Evolutionary conservation across 2,329 filamentous ascomycete genomes (phyloP), one percentile per base, ranked within the genome.

Genomic region (Colletotrichum melonis): DNA sequence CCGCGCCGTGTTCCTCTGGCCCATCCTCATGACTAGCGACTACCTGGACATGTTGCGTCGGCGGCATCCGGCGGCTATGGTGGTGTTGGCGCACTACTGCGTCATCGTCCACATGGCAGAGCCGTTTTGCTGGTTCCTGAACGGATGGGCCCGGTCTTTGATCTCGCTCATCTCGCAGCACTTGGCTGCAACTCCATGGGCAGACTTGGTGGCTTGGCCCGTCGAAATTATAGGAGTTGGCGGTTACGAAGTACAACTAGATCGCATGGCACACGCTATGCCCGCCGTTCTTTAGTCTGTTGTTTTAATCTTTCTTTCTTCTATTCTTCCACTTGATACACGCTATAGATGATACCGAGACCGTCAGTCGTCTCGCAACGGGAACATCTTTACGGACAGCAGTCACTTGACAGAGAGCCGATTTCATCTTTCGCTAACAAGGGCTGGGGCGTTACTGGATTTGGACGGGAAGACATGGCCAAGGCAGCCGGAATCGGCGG

Each of bases 41-140:
- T 78, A 75, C 63, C 67, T 78, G 16, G 60, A 75, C 5, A 54
- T 77, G 66, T 57, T 79, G 32, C 62, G 73, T 16, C 67, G 73
- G n/a, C 67, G 75, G 1, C 74, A 76, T 46, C 76, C 77, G 16
- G 69, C 69, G 6, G 76, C 76, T 1, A 65, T 78, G 16, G 67
- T 73, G 5, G 70, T 79, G 4, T 64, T 78, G 16, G 74, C 74
- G 38, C 71, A 77, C 64, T 79, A 78, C 67, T 79, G 78, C 52
- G 74, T 77, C 42, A 63, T 79, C 32, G 69, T 79, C 30, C 55
- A 73, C n/a, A 35, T 66, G 55, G 72, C 76, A 3, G 76, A 78
- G 69, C 62, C 73, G 1, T 74, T 71, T 54, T 76, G 70, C 28
- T 78, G 77, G 77, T 77, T 76, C 28, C 67, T 73, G 4, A 56